Percentiles rank a stretch among this genome's conserved stretches.
Conservation (phyloP, 2,329 filamentous ascomycete species). For the Leptodontidium sp. region DNA sequence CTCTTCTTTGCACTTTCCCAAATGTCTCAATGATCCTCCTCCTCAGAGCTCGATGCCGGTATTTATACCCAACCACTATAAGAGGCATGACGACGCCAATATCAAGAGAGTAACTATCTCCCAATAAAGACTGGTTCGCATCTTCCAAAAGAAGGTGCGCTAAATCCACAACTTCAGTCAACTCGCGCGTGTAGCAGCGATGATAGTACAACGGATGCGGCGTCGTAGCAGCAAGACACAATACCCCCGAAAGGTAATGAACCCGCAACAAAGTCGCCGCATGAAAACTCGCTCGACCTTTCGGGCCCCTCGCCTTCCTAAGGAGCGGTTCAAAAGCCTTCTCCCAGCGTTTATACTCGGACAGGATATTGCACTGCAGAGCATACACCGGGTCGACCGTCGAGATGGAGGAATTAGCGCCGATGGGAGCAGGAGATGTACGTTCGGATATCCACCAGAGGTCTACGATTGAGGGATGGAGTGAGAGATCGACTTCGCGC, state of each 20-base stretch:
- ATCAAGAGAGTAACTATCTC: slow-evolving; percentile 15
- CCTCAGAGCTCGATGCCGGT: slow-evolving; percentile 16
- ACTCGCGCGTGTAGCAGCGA: slow-evolving; percentile 12
- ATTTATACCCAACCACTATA: slow-evolving; percentile 19
- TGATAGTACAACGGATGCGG: slow-evolving; percentile 1
- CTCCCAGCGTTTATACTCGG: slow-evolving; percentile 7
- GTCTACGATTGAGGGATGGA: not conserved
- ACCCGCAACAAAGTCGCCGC: slow-evolving; percentile 1
- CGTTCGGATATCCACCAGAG: slow-evolving; percentile 5
- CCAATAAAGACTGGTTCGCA: not conserved
- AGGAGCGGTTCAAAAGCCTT: not conserved
- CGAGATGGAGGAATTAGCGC: not conserved
- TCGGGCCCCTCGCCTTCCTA: not conserved
- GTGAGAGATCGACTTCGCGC: not conserved
- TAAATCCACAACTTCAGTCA: slow-evolving; percentile 20
- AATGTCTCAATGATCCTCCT: slow-evolving; percentile 19
- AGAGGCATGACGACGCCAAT: slow-evolving; percentile 23
- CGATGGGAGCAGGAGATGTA: not conserved
- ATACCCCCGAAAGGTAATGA: not conserved
- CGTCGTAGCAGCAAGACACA: slow-evolving; percentile 6
- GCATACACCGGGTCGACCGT: slow-evolving; percentile 8
- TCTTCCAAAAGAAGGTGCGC: slow-evolving; percentile 8
- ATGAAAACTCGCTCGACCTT: not conserved
- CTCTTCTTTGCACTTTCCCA: slow-evolving; percentile 15
- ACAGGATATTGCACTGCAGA: slow-evolving; percentile 4